Evolutionary conservation across 73 alveolate genomes (phyloP).

Genomic region (Tetrahymena malaccensis): DNA sequence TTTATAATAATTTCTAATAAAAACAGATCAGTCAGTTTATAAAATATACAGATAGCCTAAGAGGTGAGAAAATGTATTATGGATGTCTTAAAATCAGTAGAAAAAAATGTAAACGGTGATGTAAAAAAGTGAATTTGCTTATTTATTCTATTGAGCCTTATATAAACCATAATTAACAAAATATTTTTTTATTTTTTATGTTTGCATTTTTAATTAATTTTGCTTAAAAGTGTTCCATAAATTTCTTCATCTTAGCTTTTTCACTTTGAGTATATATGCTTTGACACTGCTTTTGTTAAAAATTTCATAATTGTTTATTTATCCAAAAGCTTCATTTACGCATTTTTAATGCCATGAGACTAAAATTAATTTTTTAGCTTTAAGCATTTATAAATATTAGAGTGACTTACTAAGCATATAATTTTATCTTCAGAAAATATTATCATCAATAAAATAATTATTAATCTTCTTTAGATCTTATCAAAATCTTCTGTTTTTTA

Average conservation of each 20-base stretch:
- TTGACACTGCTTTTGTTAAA: neutral
- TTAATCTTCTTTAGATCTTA: neutral
- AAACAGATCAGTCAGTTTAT: neutral
- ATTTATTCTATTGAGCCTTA: too few relatives aligned
- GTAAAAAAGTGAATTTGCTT: neutral
- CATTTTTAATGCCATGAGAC: neutral
- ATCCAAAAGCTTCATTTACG: neutral
- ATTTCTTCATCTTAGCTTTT: too few relatives aligned
- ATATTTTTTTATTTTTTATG: too few relatives aligned
- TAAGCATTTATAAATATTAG: neutral
- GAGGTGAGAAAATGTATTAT: neutral
- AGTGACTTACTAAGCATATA: neutral
- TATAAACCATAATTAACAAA: too few relatives aligned
- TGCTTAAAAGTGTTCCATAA: too few relatives aligned
- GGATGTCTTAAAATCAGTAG: neutral
- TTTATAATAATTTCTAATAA: neutral
- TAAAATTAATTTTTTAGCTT: neutral
- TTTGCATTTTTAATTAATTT: too few relatives aligned
- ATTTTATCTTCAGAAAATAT: neutral
- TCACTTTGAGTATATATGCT: neutral
- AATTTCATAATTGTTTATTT: neutral
- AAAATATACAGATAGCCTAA: neutral
- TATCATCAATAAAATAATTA: neutral
- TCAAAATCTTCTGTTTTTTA: neutral
- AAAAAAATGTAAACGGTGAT: neutral